Evolutionary conservation across 768 basidiomycete species (phyloP), one percentile per base, ranked within the genome.

Genomic region (Termitomyces sp.): DNA sequence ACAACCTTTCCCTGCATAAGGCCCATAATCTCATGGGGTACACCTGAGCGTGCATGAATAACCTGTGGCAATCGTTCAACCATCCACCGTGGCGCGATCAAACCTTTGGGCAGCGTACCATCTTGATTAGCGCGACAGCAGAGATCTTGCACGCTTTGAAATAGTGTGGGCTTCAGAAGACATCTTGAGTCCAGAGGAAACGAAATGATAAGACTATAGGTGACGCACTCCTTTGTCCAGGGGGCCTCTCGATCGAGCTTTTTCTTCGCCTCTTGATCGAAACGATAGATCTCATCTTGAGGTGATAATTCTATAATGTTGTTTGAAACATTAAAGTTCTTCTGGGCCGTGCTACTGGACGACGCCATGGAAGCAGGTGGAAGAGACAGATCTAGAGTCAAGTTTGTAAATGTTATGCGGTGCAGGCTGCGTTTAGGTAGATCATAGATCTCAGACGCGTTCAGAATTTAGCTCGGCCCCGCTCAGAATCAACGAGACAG

Each of bases 21-120:
- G 10, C 96, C 96, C 96, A 99, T 99, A 67, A 99, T 97, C 73
- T 99, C 96, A 75, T 98, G 92, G 57, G 90, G 89, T 5, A 97
- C 96, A 57, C 96, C 96, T 2, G 96, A 98, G 50, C 96, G 86
- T 32, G 96, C 96, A 70, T 98, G 96, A 69, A 98, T 98, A 60
- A 98, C 89, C 96, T 98, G 72, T 23, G 52, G 19, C 32, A 51
- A 40, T 37, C 23, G 23, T 42, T 39, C 23, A 49, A 52, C 17
- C 25, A 41, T 39, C 37, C 11, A 47, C 16, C 25, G 42, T 43
- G 56, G 52, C 47, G 55, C 47, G 43, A 51, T 32, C 10, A 40
- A 12, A 58, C n/a, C 32, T 25, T 2, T 35, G 42, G 25, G 43
- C 32, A 35, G 41, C 66, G 60, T 63, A 89, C 88, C 83, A 98